Base-by-base conservation (phyloP, 192 early-diverging fungal species). In the Linnemannia exigua region DNA sequence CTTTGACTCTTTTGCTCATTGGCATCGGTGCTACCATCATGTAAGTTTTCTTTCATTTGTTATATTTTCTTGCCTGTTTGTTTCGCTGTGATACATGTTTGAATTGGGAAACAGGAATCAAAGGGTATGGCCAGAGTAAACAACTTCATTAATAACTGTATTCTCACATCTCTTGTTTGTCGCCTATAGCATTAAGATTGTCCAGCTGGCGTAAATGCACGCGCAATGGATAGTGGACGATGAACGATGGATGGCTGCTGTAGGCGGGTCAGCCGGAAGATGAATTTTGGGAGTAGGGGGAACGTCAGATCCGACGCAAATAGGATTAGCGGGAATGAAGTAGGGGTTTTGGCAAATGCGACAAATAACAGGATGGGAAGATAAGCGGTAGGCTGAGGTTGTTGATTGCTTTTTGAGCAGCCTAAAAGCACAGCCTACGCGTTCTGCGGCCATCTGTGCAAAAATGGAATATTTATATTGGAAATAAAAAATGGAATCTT, bases 21-120 rank as follows among this genome's bases (percentile, higher is more conserved):
- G 80, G 54, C 52, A 82, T 82, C 48, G 16, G 50, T 8, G 70
- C 75, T 8, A 82, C 80, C 25, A 72, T 76, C 74, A 72, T 82
- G 75, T 75, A 67, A 31, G 74, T 46, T 19, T n/a, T 66, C 9
- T 52, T 77, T 20, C 17, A 38, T 22, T 15, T 28, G 0, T 37
- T 51, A 20, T 44, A 52, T 68, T 67, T 70, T 1, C 19, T 4
- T 67, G 47, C 47, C 36, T 35, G 28, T 25, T 48, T 71, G 11
- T 71, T 71, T 22, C 9, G 9, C 0, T 44, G 28, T 44, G 1
- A 41, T 12, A 12, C 12, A 67, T 19, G 54, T 5, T 58, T 19
- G 17, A 31, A 19, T 11, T 22, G 37, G 25, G 16, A 72, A 72
- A 44, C 37, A 50, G 25, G 25, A 16, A n/a, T n/a, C n/a, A n/a